Evolutionary conservation across 2,329 filamentous ascomycete genomes (phyloP), one percentile per base, ranked within the genome.

Genomic region (Sphaerulina musiva): DNA sequence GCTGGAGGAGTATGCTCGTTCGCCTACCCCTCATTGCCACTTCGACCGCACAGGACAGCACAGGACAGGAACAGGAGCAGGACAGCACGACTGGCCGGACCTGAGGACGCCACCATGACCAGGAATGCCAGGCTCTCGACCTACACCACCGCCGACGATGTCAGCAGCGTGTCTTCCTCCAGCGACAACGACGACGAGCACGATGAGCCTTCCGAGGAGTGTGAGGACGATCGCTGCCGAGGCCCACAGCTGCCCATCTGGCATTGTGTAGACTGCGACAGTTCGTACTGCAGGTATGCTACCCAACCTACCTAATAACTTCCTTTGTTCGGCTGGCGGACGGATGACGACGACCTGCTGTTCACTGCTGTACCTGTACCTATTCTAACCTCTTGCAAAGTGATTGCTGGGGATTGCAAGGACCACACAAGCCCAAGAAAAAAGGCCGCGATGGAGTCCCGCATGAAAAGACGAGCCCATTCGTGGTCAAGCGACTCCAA

Each of bases 381-480:
- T 12, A 11, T 36, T 31, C 55, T 58, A 23, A 54, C 23, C 14
- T 14, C n/a, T 6, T 17, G 29, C 20, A 20, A 52, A 66, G 64
- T 48, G 62, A 66, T 23, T 68, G 66, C 53, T 68, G 66, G 66
- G 59, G 56, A 17, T 58, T 59, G 11, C 66, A 68, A 62, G 66
- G 66, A 40, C 66, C 66, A 39, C 66, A 68, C 54, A 66, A 64
- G 46, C 65, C 63, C 9, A 67, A 64, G 55, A 67, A 67, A 57
- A 66, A 66, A 42, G 66, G 66, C 7, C 59, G 65, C 36, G 66
- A 68, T 62, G 66, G 66, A 14, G 61, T 68, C 11, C 69, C 70
- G 1, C 70, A 73, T 56, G 69, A 72, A 55, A 69, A 68, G 58
- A 71, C 68, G 14, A 69, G 62, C 46, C 64, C 57, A 9, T 53